A percentile compares a stretch with the other conserved stretches of the same genome.
Evolutionary conservation across 225 moss, liverwort and hornwort genomes (phyloP).

Genomic region (Polytrichum formosum): DNA sequence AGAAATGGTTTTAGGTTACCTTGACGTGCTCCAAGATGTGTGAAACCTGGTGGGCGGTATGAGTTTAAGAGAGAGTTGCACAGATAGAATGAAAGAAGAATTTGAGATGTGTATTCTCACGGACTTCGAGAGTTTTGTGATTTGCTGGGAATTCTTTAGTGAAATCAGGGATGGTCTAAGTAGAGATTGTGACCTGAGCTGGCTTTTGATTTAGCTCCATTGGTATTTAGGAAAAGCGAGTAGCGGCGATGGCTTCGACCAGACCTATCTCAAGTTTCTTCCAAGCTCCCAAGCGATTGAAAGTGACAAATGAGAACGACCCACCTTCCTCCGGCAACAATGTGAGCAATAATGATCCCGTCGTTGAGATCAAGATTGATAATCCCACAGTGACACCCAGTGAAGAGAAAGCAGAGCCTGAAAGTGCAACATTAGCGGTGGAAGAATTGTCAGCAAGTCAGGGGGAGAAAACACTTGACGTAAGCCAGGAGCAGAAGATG

Average conservation of each 20-base stretch:
- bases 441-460: conserved; percentile 9
- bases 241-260: conserved; percentile 34
- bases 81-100: too few relatives aligned
- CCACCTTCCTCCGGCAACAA: not conserved
- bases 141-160: too few relatives aligned
- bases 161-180: too few relatives aligned
- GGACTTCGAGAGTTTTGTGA: too few relatives aligned
- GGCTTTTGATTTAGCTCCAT: not conserved
- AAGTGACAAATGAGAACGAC: conserved; percentile 30
- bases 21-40: too few relatives aligned
- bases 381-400: conserved; percentile 1
- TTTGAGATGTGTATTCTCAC: too few relatives aligned
- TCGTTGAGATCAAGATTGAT: conserved; percentile 6
- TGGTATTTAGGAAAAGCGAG: not conserved
- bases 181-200: too few relatives aligned
- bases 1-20: too few relatives aligned
- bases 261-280: conserved; percentile 52
- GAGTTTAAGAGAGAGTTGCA: too few relatives aligned
- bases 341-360: not conserved
- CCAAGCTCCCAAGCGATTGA: conserved; percentile 54
- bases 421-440: conserved; percentile 1
- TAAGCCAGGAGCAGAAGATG: conserved; percentile 72
- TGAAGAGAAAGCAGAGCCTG: conserved; percentile 10
- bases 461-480: conserved; percentile 19
- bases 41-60: too few relatives aligned